A percentile compares a stretch with the other conserved stretches of the same genome.
Conservation (phyloP, 352 stramenopile species). For the Globisporangium splendens region DNA sequence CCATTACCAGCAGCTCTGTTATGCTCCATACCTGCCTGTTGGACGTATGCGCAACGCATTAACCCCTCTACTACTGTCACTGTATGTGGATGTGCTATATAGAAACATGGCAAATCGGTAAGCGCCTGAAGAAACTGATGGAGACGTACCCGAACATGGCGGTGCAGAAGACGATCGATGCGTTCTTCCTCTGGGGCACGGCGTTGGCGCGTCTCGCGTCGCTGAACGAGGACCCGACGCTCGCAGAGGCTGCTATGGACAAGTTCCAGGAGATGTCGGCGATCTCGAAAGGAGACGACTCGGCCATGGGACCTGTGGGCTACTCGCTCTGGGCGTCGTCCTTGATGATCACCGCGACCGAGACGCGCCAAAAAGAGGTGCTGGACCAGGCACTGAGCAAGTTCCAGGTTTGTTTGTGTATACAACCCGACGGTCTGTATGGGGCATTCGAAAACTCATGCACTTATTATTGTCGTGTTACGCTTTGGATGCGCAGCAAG, state of each 20-base stretch:
- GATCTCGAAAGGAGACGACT: slow-evolving; percentile 43
- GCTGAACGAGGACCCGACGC: slow-evolving; percentile 69
- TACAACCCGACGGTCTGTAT: too few relatives aligned
- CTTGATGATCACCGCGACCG: slow-evolving; percentile 70
- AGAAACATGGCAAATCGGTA: slow-evolving; percentile 87
- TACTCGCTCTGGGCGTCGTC: slow-evolving; percentile 79
- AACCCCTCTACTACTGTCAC: not conserved
- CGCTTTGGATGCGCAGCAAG: slow-evolving; percentile 25
- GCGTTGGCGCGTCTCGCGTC: slow-evolving; percentile 68
- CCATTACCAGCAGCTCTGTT: not conserved
- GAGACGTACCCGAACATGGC: slow-evolving; percentile 52
- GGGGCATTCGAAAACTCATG: too few relatives aligned
- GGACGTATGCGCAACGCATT: too few relatives aligned
- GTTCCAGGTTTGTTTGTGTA: slow-evolving; percentile 34
- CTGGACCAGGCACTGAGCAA: slow-evolving; percentile 59
- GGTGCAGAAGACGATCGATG: slow-evolving; percentile 56
- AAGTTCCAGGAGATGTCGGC: slow-evolving; percentile 81
- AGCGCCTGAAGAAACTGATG: slow-evolving; percentile 77
- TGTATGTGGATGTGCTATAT: slow-evolving; percentile 10
- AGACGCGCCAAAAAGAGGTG: slow-evolving; percentile 51
- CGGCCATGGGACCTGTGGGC: slow-evolving; percentile 65
- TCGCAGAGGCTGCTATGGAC: slow-evolving; percentile 68
- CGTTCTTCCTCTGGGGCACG: slow-evolving; percentile 79
- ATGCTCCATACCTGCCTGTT: too few relatives aligned
- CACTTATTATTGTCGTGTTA: not conserved